Conservation (phyloP, 2,329 filamentous ascomycete species). For the Ophiocordyceps australis region DNA sequence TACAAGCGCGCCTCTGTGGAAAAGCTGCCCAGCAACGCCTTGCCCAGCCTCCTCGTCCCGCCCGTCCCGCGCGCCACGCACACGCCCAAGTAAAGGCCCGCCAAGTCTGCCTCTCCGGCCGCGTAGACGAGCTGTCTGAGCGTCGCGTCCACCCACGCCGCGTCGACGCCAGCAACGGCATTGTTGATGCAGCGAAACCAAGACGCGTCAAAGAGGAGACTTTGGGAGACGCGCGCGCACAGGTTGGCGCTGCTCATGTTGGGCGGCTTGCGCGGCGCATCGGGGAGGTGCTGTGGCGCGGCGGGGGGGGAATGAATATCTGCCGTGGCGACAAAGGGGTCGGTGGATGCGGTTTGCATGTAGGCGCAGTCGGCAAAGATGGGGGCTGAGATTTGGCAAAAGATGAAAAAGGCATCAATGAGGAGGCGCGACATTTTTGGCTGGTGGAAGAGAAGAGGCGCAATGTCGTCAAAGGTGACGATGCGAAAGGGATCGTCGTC, state of each 20-base stretch:
- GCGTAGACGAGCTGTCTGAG: conserved; percentile 40
- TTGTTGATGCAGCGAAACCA: conserved; percentile 25
- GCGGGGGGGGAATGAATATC: too few relatives aligned
- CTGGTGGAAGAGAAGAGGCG: too few relatives aligned
- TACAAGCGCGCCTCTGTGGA: conserved; percentile 51
- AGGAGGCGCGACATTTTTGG: too few relatives aligned
- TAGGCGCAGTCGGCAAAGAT: too few relatives aligned
- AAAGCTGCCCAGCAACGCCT: conserved; percentile 50
- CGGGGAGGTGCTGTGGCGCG: too few relatives aligned
- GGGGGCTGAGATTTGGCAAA: conserved; percentile 48
- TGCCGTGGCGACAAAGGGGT: too few relatives aligned
- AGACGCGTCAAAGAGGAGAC: conserved; percentile 30
- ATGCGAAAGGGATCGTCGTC: conserved; percentile 73
- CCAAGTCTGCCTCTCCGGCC: conserved; percentile 20
- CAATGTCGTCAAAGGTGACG: conserved; percentile 62
- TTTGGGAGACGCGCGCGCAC: conserved; percentile 17
- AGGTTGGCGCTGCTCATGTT: conserved; percentile 11
- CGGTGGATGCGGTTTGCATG: too few relatives aligned
- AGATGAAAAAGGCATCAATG: conserved; percentile 53
- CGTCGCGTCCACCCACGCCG: conserved; percentile 30
- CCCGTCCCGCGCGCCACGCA: conserved; percentile 35
- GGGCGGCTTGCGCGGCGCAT: conserved; percentile 8
- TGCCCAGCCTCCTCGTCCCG: conserved; percentile 51
- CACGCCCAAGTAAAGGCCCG: conserved; percentile 53
- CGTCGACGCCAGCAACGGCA: conserved; percentile 10